These are phyloP conservation scores for Keithomyces neogunnii DNA, from an alignment of 2,329 filamentous ascomycete species.

Conservation along the genomic window DNA sequence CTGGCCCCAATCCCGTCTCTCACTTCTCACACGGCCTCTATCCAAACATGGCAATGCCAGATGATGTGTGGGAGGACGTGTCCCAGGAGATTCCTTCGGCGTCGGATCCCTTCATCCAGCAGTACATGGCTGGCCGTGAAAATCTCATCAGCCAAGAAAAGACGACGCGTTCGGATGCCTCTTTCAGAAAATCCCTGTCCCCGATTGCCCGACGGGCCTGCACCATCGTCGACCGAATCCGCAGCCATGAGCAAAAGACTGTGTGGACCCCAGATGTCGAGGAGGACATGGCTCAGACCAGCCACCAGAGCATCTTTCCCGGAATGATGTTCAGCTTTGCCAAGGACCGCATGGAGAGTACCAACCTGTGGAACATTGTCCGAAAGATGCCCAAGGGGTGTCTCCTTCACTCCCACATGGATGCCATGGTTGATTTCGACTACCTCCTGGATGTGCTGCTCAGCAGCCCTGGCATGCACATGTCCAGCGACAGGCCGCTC, in stretches of 20 bases:
- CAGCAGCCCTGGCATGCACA: conserved; percentile 63
- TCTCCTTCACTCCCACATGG: conserved; percentile 78
- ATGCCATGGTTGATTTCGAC: conserved; percentile 84
- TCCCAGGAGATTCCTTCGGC: conserved; percentile 45
- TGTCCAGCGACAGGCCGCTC: conserved; percentile 53
- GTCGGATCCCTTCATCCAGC: conserved; percentile 69
- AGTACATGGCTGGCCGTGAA: conserved; percentile 70
- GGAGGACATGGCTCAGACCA: conserved; percentile 55
- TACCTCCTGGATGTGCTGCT: conserved; percentile 69
- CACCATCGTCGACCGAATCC: conserved; percentile 70
- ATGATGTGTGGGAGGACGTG: conserved; percentile 53
- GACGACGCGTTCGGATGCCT: conserved; percentile 64
- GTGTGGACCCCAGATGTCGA: conserved; percentile 72
- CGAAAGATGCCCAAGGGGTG: conserved; percentile 82
- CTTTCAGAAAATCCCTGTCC: conserved; percentile 67
- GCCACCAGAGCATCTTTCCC: conserved; percentile 61
- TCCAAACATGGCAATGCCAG: conserved; percentile 31
- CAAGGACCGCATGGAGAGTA: conserved; percentile 77
- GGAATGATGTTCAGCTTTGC: conserved; percentile 92
- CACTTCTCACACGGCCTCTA: background rate
- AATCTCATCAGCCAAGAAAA: conserved; percentile 74
- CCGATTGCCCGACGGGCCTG: conserved; percentile 72
- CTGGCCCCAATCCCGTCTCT: background rate
- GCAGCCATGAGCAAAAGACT: conserved; percentile 64
- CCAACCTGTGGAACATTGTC: conserved; percentile 78